A percentile compares a stretch with the other conserved stretches of the same genome.
phyloP scores from a whole-genome alignment of 2,329 filamentous ascomycete species.

The Cercospora janseana region DNA sequence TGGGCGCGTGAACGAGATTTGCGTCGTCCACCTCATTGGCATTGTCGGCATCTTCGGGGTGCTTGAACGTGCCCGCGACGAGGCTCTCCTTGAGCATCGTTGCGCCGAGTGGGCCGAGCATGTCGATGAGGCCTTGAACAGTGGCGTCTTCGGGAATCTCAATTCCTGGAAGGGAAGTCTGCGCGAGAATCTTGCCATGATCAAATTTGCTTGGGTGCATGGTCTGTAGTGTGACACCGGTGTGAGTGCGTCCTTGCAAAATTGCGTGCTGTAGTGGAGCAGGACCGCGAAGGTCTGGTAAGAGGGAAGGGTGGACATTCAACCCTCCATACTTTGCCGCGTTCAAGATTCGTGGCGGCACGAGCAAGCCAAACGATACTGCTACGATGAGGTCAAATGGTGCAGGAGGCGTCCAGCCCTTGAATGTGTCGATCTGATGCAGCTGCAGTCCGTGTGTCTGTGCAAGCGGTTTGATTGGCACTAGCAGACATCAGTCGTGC shows the following conservation, averaged over 20 bases:
- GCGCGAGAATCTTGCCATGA: slow-evolving; percentile 70
- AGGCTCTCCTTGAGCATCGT: slow-evolving; percentile 68
- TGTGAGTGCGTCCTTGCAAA: slow-evolving; percentile 57
- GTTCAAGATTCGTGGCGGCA: slow-evolving; percentile 72
- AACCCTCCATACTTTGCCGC: slow-evolving; percentile 77
- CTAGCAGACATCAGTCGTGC: slow-evolving; percentile 6
- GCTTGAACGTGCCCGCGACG: slow-evolving; percentile 61
- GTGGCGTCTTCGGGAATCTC: slow-evolving; percentile 50
- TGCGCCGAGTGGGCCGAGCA: slow-evolving; percentile 65
- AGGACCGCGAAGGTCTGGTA: slow-evolving; percentile 74
- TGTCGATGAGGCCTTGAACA: slow-evolving; percentile 50
- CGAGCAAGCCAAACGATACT: slow-evolving; percentile 90
- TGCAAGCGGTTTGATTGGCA: slow-evolving; percentile 67
- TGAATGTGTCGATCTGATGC: slow-evolving; percentile 79
- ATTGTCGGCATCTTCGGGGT: slow-evolving; percentile 43
- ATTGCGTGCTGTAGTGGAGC: slow-evolving; percentile 86
- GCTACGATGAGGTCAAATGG: slow-evolving; percentile 74
- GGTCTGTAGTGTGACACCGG: slow-evolving; percentile 84
- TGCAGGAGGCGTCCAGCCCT: slow-evolving; percentile 68
- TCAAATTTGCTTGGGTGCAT: slow-evolving; percentile 76
- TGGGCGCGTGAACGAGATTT: slow-evolving; percentile 60
- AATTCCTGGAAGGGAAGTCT: slow-evolving; percentile 57
- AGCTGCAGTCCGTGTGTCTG: slow-evolving; percentile 62
- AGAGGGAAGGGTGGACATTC: slow-evolving; percentile 88
- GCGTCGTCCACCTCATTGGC: slow-evolving; percentile 25